Conservation (phyloP, 495 filamentous ascomycete species). For the Penicillium goetzii region DNA sequence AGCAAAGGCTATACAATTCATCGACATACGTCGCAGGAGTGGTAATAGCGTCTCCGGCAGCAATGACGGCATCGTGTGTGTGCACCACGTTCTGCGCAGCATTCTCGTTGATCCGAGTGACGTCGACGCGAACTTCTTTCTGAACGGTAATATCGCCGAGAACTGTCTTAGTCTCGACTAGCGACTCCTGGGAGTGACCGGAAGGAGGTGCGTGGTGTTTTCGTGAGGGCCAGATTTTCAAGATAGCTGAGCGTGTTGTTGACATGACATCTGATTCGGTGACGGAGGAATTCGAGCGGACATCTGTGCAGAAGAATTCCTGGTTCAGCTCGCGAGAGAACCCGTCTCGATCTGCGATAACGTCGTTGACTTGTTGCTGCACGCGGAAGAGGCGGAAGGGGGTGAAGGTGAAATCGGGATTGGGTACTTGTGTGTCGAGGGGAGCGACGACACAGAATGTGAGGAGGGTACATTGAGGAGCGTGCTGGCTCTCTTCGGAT, state of each 20-base stretch:
- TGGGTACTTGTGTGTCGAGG: slow-evolving; percentile 47
- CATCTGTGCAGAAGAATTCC: slow-evolving; percentile 37
- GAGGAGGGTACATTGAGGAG: slow-evolving; percentile 40
- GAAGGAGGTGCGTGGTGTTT: slow-evolving; percentile 17
- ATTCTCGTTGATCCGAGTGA: slow-evolving; percentile 42
- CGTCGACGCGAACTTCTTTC: slow-evolving; percentile 57
- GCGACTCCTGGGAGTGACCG: slow-evolving; percentile 36
- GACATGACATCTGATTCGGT: slow-evolving; percentile 34
- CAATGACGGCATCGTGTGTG: slow-evolving; percentile 37
- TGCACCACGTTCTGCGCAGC: slow-evolving; percentile 25
- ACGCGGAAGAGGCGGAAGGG: slow-evolving; percentile 61
- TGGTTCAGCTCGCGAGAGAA: slow-evolving; percentile 51
- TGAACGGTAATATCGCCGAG: slow-evolving; percentile 58
- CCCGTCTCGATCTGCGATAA: slow-evolving; percentile 51
- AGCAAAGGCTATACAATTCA: slow-evolving; percentile 50
- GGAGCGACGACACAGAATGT: slow-evolving; percentile 61
- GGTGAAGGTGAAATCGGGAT: slow-evolving; percentile 47
- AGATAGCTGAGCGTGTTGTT: slow-evolving; percentile 31
- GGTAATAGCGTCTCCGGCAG: slow-evolving; percentile 35
- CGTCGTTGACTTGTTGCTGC: slow-evolving; percentile 58
- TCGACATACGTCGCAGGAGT: slow-evolving; percentile 43
- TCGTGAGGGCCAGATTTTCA: slow-evolving; percentile 40
- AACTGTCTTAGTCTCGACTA: slow-evolving; percentile 28
- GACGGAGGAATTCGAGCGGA: slow-evolving; percentile 30
- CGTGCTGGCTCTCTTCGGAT: slow-evolving; percentile 30